Base-by-base conservation (phyloP, 352 stramenopile genomes). In the Globisporangium nunn region DNA sequence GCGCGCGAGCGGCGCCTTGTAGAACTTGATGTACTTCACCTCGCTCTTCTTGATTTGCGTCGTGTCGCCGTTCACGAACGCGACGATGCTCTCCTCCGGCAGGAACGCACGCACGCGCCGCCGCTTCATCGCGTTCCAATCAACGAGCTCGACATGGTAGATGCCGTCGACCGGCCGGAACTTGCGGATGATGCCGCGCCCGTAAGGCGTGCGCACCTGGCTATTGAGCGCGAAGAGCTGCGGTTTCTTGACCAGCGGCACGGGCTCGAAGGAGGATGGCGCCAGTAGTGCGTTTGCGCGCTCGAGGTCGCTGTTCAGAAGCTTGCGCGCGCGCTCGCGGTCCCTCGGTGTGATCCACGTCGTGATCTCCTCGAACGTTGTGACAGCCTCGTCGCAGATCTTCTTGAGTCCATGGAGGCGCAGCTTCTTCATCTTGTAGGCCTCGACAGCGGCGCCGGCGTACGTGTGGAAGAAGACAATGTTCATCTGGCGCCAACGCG, bases 391-490 rank as follows among this genome's bases (percentile, higher is more conserved):
- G 33, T 79, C 71, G 46, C 68, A 78, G 40, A 93, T 83, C 59
- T 89, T 90, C 41, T 80, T 73, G n/a, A 93, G 54, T 2, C 85
- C 83, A 6, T 45, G 28, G 7, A 91, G 59, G 7, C 80, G 79
- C 23, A 94, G 68, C 59, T 87, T 88, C 52, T 85, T 72, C 72
- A 91, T 81, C 40, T 68, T 70, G 56, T 67, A 88, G 30, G 80
- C 83, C 44, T 96, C 77, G 4, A 93, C 70, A 1, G 88, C 85
- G 14, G 87, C 88, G 41, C 87, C 88, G 17, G 93, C 71, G 49
- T 96, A 97, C 39, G 87, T 96, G 63, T 95, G 78, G 58, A 97
- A 96, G 63, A 97, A 98, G 12, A 95, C 63, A 33, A 97, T 95
- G 62, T 93, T 92, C 66, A 95, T 93, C 58, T 79, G 75, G 41